These are phyloP conservation scores for Platanthera zijinensis DNA, from an alignment of 106 monocot species.

Conservation along the genomic window DNA sequence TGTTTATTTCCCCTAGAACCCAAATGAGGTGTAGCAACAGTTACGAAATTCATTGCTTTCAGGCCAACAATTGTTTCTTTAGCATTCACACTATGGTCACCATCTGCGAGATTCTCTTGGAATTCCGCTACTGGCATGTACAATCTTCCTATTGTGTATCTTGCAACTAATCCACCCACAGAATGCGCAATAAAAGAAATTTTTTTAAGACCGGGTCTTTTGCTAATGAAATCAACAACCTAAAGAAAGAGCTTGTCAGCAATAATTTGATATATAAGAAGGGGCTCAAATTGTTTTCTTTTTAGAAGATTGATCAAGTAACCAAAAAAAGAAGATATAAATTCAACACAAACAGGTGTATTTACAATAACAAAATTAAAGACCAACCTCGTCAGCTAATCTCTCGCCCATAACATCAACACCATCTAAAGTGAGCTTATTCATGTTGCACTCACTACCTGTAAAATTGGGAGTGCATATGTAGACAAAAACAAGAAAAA, in stretches of 20 bases:
- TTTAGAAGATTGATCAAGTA: neutral
- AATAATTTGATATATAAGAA: neutral
- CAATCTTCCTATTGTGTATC: constrained; percentile 84
- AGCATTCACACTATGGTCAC: constrained; percentile 13
- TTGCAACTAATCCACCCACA: constrained; percentile 90
- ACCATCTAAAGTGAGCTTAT: constrained; percentile 84
- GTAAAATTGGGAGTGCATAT: constrained; percentile 11
- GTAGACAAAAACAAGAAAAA: neutral
- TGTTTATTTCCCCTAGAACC: constrained; percentile 95
- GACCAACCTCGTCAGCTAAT: constrained; percentile 79
- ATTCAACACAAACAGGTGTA: neutral
- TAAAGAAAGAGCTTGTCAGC: constrained; percentile 17
- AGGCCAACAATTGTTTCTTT: constrained; percentile 71
- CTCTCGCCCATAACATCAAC: constrained; percentile 96
- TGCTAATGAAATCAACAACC: constrained; percentile 54
- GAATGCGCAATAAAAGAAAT: constrained; percentile 96
- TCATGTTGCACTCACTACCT: constrained; percentile 85
- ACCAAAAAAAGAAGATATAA: neutral
- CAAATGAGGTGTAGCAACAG: constrained; percentile 96
- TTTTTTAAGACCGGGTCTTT: constrained; percentile 44
- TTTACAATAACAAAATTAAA: constrained; percentile 1
- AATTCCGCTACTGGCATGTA: constrained; percentile 38
- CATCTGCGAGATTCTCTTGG: constrained; percentile 6
- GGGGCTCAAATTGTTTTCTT: neutral
- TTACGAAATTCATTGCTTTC: constrained; percentile 93